A percentile compares a stretch with the other conserved stretches of the same genome.
Conservation (phyloP, 352 stramenopile species). For the Phytophthora palmivora region DNA sequence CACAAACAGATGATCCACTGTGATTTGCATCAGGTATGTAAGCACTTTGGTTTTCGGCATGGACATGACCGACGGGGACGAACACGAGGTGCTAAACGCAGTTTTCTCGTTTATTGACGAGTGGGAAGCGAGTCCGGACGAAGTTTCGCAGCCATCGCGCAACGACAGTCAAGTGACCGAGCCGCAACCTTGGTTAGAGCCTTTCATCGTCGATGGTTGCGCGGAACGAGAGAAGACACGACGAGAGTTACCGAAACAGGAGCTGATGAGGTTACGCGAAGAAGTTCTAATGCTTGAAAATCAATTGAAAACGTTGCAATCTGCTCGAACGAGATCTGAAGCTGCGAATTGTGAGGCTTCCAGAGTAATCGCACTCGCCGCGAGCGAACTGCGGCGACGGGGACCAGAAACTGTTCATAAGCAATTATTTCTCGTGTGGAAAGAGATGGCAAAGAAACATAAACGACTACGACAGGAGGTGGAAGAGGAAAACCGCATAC, state of each 20-base stretch:
- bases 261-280: not conserved
- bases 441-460: slow-evolving; percentile 8
- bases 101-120: slow-evolving; percentile 12
- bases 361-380: not conserved
- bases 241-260: not conserved
- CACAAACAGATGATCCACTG: slow-evolving; percentile 14
- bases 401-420: not conserved
- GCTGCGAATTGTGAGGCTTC: slow-evolving; percentile 7
- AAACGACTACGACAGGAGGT: not conserved
- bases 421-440: slow-evolving; percentile 2
- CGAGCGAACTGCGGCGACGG: not conserved
- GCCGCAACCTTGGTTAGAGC: not conserved
- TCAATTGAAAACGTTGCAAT: not conserved
- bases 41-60: slow-evolving; percentile 5
- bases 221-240: not conserved
- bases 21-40: slow-evolving; percentile 20
- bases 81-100: slow-evolving; percentile 5
- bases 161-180: not conserved
- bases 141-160: not conserved
- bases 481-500: not conserved
- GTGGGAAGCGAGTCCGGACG: not conserved
- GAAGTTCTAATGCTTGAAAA: slow-evolving; percentile 3
- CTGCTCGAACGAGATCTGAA: slow-evolving; percentile 5
- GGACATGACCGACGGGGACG: not conserved
- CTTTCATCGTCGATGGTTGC: not conserved